Percentiles rank a stretch among this genome's conserved stretches.
Conservation (phyloP, 495 filamentous ascomycete species). For the Aspergillus leporis region DNA sequence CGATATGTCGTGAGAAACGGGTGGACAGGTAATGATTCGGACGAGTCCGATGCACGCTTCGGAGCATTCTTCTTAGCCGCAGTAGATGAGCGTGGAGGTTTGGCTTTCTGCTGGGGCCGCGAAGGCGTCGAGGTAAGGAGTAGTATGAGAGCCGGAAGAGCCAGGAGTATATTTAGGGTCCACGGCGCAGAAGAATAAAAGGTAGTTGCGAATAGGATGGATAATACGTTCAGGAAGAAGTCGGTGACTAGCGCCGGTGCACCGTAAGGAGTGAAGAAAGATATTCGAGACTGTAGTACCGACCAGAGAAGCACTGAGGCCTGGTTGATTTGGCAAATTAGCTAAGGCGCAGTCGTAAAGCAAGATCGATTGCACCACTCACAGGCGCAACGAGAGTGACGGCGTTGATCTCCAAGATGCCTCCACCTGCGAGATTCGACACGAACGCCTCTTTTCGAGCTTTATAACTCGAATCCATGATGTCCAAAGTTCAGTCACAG, state of each 20-base stretch:
- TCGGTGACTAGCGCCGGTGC: constrained; percentile 69
- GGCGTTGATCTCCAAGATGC: constrained; percentile 80
- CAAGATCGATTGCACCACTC: constrained; percentile 30
- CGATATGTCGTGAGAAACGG: constrained; percentile 91
- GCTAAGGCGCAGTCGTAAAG: background rate
- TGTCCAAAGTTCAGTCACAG: constrained; percentile 22
- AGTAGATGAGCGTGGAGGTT: constrained; percentile 52
- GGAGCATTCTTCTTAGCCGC: constrained; percentile 14
- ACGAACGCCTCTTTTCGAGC: constrained; percentile 92
- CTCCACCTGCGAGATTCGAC: constrained; percentile 84
- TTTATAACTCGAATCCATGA: constrained; percentile 76
- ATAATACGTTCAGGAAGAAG: constrained; percentile 81
- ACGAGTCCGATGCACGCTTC: constrained; percentile 17
- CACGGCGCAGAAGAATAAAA: constrained; percentile 76
- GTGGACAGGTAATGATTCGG: constrained; percentile 69
- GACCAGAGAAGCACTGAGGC: constrained; percentile 85
- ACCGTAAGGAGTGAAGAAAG: constrained; percentile 77
- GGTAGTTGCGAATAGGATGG: constrained; percentile 80
- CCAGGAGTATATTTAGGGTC: constrained; percentile 72
- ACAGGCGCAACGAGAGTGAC: constrained; percentile 85
- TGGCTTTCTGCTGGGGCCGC: constrained; percentile 52
- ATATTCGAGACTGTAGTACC: constrained; percentile 80
- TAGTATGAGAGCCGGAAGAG: constrained; percentile 66
- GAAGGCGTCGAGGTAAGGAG: constrained; percentile 49
- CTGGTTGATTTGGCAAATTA: constrained; percentile 42